These are phyloP conservation scores for Musa beccarii DNA, from an alignment of 176 grass and related monocot species.

Conservation along the genomic window DNA sequence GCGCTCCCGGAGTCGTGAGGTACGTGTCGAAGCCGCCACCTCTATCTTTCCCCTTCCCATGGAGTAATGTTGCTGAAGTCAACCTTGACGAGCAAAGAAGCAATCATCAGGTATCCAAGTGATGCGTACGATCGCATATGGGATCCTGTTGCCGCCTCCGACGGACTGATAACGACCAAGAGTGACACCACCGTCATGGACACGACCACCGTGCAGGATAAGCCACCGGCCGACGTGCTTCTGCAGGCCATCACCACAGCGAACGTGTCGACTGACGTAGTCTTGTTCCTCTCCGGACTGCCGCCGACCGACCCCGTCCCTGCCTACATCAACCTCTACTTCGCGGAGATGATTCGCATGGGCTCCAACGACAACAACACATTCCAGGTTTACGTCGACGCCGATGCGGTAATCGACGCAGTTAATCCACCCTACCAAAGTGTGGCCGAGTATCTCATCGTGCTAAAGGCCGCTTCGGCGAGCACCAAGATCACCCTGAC, in stretches of 20 bases:
- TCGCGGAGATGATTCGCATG: neutral
- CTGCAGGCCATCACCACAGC: neutral
- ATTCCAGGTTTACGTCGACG: neutral
- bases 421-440: neutral
- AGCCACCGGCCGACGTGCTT: neutral
- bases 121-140: slow-evolving; percentile 7
- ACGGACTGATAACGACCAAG: neutral
- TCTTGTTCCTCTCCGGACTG: neutral
- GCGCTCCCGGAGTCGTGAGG: neutral
- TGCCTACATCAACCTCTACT: slow-evolving; percentile 8
- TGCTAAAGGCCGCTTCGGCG: neutral
- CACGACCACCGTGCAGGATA: neutral
- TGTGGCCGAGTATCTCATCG: neutral
- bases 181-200: neutral
- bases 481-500: neutral
- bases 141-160: neutral
- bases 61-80: neutral
- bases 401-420: neutral
- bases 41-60: neutral
- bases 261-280: neutral
- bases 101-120: neutral
- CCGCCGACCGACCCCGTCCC: neutral
- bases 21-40: neutral
- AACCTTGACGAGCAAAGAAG: neutral
- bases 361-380: neutral